These are phyloP conservation scores for Sextonia rubra DNA, from an alignment of 164 flowering plant species.

Conservation along the genomic window DNA sequence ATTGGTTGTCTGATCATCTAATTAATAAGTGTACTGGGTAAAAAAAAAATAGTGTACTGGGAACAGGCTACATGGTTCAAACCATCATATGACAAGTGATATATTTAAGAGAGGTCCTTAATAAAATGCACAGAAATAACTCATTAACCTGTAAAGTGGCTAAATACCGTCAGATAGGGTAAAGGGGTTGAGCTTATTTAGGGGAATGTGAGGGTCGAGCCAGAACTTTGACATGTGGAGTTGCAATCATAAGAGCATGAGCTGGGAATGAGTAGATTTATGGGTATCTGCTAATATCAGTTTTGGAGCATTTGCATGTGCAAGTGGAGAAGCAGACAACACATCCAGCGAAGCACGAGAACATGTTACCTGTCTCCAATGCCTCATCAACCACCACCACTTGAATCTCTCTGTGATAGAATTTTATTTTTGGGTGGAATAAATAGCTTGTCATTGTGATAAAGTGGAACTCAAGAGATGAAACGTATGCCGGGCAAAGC, in stretches of 20 bases:
- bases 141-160: background rate
- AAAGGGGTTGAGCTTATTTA: background rate
- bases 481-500: too few species aligned
- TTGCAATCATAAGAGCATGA: background rate
- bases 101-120: background rate
- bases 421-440: too few species aligned
- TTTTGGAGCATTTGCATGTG: constrained; percentile 3
- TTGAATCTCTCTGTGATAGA: too few species aligned
- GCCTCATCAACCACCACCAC: too few species aligned
- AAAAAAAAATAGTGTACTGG: too few species aligned
- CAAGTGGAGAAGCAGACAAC: background rate
- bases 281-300: background rate
- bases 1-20: too few species aligned
- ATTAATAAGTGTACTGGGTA: too few species aligned
- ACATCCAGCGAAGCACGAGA: background rate
- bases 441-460: too few species aligned
- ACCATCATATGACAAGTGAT: background rate
- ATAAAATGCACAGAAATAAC: background rate
- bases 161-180: background rate
- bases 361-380: background rate
- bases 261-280: background rate
- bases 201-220: background rate
- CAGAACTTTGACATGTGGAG: background rate
- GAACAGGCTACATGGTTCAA: background rate
- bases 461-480: too few species aligned